These are phyloP conservation scores for Candida gorgasii DNA, from an alignment of 805 yeast species.

Conservation along the genomic window DNA sequence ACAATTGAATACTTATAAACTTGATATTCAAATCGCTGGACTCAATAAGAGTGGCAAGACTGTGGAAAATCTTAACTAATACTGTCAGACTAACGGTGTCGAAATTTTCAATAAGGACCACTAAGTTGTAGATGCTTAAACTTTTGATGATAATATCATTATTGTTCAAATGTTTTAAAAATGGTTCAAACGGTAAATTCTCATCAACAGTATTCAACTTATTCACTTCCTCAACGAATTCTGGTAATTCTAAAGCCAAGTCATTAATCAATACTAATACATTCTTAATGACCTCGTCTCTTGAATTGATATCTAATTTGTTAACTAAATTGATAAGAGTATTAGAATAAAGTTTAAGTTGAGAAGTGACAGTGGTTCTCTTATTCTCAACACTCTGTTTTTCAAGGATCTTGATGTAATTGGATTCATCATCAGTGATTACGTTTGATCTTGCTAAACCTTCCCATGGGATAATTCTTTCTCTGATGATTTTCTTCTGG, in stretches of 20 bases:
- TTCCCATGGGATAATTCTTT: slow-evolving; percentile 89
- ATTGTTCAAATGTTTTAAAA: slow-evolving; percentile 51
- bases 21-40: slow-evolving; percentile 48
- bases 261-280: slow-evolving; percentile 64
- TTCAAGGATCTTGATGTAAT: slow-evolving; percentile 53
- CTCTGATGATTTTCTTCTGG: slow-evolving; percentile 65
- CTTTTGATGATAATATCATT: slow-evolving; percentile 59
- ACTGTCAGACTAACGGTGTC: slow-evolving; percentile 37
- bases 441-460: slow-evolving; percentile 77
- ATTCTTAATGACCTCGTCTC: slow-evolving; percentile 68
- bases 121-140: slow-evolving; percentile 55
- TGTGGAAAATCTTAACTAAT: slow-evolving; percentile 39
- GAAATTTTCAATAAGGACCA: slow-evolving; percentile 41
- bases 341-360: slow-evolving; percentile 53
- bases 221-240: slow-evolving; percentile 41
- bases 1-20: slow-evolving; percentile 61
- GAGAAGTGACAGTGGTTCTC: slow-evolving; percentile 40
- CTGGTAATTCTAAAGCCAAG: slow-evolving; percentile 43
- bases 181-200: slow-evolving; percentile 54
- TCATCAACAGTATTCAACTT: slow-evolving; percentile 42
- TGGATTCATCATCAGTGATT: slow-evolving; percentile 68
- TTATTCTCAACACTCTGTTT: slow-evolving; percentile 47
- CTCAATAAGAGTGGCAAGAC: slow-evolving; percentile 32
- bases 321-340: slow-evolving; percentile 56
- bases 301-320: slow-evolving; percentile 41